Evolutionary conservation across 106 monocot species (phyloP), one percentile per base, ranked within the genome.

Genomic region (Alisma plantagoaquatica): DNA sequence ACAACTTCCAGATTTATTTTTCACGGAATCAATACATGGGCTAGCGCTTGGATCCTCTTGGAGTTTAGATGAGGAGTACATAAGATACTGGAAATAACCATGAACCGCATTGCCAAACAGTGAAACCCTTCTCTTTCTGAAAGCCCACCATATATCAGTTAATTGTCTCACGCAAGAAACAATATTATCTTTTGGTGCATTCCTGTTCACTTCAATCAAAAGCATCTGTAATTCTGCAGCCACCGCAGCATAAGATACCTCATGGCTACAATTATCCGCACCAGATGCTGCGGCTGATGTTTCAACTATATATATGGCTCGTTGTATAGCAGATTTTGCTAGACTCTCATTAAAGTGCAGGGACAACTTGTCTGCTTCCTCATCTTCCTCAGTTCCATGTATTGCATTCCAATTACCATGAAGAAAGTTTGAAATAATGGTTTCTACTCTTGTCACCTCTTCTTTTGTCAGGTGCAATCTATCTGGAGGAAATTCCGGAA

Each of bases 11-110:
- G 62, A 19, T 66, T 82, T 85, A 60, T 74, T 76, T n/a, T 66
- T 73, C 29, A 46, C 11, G 65, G 42, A 19, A 62, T 74, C 57
- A 51, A 43, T 28, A 66, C 65, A 30, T 66, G 21, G 54, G 31
- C 43, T 38, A 14, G 59, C 30, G 22, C n/a, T 18, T 15, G 46
- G 26, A 23, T 31, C 53, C 21, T 71, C 78, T 6, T 65, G 41
- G 72, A 54, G 21, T 35, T 59, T 76, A 46, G 70, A 66, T 29
- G 76, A 87, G 24, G 81, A 86, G 65, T 64, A 31, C 20, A 85
- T 76, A 51, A 98, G 98, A 65, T 79, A 98, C 38, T 86, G 73
- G 51, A 90, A 82, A 63, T 82, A 98, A 11, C 90, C 98, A 72
- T 65, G 64, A 43, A 85, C 98, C 51, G 98, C 84, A 70, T 82